Percentiles rank a stretch among this genome's conserved stretches.
These are phyloP conservation scores for Raddia guianensis DNA, from an alignment of 176 grass and related monocot genomes.

Conservation along the genomic window DNA sequence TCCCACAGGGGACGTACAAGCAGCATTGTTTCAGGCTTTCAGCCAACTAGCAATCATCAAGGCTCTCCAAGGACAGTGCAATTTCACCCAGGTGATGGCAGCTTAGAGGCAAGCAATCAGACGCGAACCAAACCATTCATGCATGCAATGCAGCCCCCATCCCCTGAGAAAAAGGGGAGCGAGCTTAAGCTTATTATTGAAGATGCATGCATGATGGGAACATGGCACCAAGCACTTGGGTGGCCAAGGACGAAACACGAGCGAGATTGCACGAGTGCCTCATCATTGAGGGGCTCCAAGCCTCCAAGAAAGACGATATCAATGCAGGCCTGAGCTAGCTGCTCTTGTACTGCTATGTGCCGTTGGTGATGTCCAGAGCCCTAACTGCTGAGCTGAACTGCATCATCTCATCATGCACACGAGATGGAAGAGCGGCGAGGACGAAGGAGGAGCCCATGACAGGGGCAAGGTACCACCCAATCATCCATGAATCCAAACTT, in stretches of 20 bases:
- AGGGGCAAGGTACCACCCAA: conserved; percentile 24
- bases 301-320: background rate
- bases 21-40: too few relatives aligned
- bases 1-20: too few relatives aligned
- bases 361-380: too few relatives aligned
- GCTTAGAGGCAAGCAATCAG: background rate
- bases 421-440: background rate
- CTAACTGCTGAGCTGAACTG: too few relatives aligned
- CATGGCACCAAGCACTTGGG: background rate
- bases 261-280: conserved; percentile 46
- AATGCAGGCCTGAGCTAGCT: background rate
- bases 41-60: too few relatives aligned
- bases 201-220: background rate
- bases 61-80: too few relatives aligned
- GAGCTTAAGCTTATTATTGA: too few relatives aligned
- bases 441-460: conserved; percentile 22
- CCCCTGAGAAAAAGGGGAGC: background rate
- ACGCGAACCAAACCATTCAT: background rate
- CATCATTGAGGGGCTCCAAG: conserved; percentile 38
- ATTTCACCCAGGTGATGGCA: too few relatives aligned
- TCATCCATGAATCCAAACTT: conserved; percentile 1
- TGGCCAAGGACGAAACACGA: conserved; percentile 17
- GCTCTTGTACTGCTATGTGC: too few relatives aligned
- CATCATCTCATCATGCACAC: background rate
- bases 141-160: background rate